These are phyloP conservation scores for Chrysanthemum seticuspe DNA, from an alignment of 129 eudicot genomes.

Conservation along the genomic window DNA sequence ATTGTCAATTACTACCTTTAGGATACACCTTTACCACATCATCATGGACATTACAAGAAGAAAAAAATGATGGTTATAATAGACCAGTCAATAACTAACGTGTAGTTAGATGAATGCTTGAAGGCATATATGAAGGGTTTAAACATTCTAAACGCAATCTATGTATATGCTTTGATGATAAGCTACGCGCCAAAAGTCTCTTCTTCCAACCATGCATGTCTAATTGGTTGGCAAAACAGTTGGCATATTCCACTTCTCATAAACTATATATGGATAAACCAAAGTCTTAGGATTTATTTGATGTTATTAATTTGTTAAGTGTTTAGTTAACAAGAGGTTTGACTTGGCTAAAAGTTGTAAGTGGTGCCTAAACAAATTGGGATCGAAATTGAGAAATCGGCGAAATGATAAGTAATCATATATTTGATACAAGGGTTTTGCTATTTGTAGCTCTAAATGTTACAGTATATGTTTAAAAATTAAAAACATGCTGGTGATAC, in stretches of 20 bases:
- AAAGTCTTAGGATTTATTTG: conserved; percentile 13
- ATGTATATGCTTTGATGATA: conserved; percentile 22
- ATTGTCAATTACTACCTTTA: no score
- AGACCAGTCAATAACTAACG: conserved; percentile 8
- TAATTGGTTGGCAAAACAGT: conserved; percentile 21
- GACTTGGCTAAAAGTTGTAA: background rate
- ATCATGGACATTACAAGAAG: no score
- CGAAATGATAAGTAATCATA: no score
- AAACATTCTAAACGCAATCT: conserved; percentile 35
- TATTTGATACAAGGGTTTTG: no score
- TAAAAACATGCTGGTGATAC: no score
- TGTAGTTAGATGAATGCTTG: conserved; percentile 1
- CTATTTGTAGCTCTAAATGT: no score
- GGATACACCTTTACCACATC: no score
- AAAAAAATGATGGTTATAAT: background rate
- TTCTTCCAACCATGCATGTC: background rate
- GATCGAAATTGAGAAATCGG: no score
- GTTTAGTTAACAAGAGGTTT: background rate
- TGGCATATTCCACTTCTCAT: conserved; percentile 16
- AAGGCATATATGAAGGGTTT: no score
- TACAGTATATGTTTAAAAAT: no score
- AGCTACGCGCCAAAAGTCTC: conserved; percentile 28
- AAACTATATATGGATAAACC: background rate
- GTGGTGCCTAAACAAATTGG: background rate
- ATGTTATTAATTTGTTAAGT: background rate